These are phyloP conservation scores for Fomitopsis palustris DNA, from an alignment of 1,284 basidiomycete species.

Conservation along the genomic window DNA sequence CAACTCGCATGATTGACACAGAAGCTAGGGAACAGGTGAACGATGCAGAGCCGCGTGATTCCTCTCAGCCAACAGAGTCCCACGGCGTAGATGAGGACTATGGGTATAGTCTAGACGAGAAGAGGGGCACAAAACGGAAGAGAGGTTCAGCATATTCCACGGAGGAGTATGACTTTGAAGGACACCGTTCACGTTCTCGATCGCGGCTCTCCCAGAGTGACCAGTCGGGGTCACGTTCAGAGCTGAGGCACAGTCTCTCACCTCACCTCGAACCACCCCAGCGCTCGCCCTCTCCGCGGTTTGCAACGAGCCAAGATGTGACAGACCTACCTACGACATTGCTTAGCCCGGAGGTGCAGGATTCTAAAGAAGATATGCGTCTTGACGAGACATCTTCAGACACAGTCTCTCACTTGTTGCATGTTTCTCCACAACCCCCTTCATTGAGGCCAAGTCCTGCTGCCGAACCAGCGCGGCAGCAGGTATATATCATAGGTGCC, in stretches of 20 bases:
- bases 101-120: not conserved
- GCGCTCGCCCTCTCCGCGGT: not conserved
- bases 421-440: constrained; percentile 1
- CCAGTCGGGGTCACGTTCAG: not conserved
- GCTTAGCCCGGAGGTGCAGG: not conserved
- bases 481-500: constrained; percentile 6
- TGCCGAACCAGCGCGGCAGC: not conserved
- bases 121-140: constrained; percentile 6
- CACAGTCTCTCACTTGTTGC: constrained; percentile 7
- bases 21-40: constrained; percentile 4
- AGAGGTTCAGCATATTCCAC: not conserved
- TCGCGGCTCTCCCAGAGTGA: not conserved
- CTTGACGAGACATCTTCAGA: constrained; percentile 4
- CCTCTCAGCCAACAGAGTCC: not conserved
- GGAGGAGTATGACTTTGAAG: not conserved
- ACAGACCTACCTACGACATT: not conserved
- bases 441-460: constrained; percentile 1
- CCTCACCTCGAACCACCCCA: not conserved
- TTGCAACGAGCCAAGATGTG: not conserved
- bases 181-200: not conserved
- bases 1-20: not conserved
- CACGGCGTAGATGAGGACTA: not conserved
- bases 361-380: not conserved
- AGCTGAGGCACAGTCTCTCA: not conserved
- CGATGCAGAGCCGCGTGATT: constrained; percentile 10